Percentiles rank a stretch among this genome's conserved stretches.
Evolutionary conservation across 768 basidiomycete species (phyloP).

Genomic region (Mycena olivaceomarginata): DNA sequence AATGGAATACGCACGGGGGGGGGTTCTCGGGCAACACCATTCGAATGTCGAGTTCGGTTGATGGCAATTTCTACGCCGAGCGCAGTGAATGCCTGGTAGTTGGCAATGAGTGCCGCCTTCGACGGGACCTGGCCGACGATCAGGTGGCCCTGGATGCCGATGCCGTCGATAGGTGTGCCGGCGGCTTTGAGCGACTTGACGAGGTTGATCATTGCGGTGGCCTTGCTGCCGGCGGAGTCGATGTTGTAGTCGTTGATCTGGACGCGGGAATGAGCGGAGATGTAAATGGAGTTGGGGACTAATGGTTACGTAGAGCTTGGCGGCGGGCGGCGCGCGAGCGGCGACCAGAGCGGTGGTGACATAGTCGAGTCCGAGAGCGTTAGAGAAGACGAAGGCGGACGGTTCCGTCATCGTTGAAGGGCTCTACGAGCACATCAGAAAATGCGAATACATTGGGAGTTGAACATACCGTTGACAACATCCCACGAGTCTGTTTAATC

Average conservation of each 20-base stretch:
- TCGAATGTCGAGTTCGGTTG: slow-evolving; percentile 82
- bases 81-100: slow-evolving; percentile 71
- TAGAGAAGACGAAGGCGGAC: slow-evolving; percentile 66
- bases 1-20: not conserved
- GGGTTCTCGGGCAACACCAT: not conserved
- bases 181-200: slow-evolving; percentile 60
- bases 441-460: not conserved
- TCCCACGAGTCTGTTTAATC: slow-evolving; percentile 54
- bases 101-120: slow-evolving; percentile 60
- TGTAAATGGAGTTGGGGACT: no score
- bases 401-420: slow-evolving; percentile 72
- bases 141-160: slow-evolving; percentile 78
- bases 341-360: slow-evolving; percentile 65
- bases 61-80: slow-evolving; percentile 82
- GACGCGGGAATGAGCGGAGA: not conserved
- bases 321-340: slow-evolving; percentile 65
- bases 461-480: slow-evolving; percentile 58
- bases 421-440: slow-evolving; percentile 48
- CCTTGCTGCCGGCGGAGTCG: slow-evolving; percentile 58
- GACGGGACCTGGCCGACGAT: slow-evolving; percentile 75
- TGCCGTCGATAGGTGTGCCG: slow-evolving; percentile 66
- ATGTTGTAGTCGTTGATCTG: slow-evolving; percentile 56
- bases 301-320: slow-evolving; percentile 65
- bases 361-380: slow-evolving; percentile 59
- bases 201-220: slow-evolving; percentile 65